Base-by-base conservation (phyloP, 306 rosid genomes). In the Prunus dulcis region DNA sequence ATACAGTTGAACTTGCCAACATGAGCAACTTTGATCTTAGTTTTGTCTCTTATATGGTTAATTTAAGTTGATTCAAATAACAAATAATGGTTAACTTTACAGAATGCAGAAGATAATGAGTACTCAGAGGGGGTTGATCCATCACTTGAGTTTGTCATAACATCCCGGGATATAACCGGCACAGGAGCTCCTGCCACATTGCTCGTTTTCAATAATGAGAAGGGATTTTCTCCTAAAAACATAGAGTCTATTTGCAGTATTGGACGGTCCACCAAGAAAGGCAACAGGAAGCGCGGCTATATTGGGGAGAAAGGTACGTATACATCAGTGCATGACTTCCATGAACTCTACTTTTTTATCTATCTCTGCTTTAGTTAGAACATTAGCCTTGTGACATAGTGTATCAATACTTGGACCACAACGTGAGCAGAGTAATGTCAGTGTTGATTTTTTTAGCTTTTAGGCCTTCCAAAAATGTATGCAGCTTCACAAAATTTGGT, bases 21-120 rank as follows among this genome's bases (percentile, higher is more conserved):
- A 17, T 28, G 20, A 15, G 19, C 11, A 27, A 5, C 14, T 62
- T 62, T 13, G 67, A 27, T 62, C 30, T 14, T 14, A 28, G 7
- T 15, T 15, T 27, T 27, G 34, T 62, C 14, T 28, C n/a, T 14
- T 62, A 15, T 62, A 30, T 30, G 6, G 27, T 27, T 62, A 9
- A 25, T 27, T 62, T 30, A 27, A 60, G 4, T 4, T 52, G 52
- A 13, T 34, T 64, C 20, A 8, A 45, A n/a, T 67, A 67, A 41
- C 15, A 27, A 69, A 9, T 25, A 8, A 19, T 19, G 64, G 18
- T 32, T 0, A 12, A 10, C n/a, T 23, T 53, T 28, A 30, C 82
- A 91, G 97, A 92, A 92, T 56, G 93, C 97, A 1, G 97, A 92
- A 77, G 97, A 92, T 41, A 92, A 92, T 32, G 83, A 87, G 66